Evolutionary conservation across 306 rosid genomes (phyloP).

Genomic region (Hippophae gyantsensis): DNA sequence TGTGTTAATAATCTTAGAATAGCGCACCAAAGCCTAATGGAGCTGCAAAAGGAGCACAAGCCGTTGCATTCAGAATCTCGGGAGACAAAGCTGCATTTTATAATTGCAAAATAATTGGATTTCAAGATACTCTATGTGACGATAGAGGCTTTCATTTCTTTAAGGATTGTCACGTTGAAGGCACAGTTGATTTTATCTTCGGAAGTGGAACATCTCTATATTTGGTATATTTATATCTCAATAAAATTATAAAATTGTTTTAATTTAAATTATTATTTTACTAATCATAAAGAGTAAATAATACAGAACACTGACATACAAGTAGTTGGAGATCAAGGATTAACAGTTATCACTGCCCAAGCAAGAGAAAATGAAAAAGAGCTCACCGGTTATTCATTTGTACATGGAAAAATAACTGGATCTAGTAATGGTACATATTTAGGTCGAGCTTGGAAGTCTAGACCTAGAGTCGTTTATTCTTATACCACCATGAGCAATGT

Average conservation of each 20-base stretch:
- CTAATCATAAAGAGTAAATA: background rate
- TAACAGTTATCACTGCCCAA: conserved; percentile 36
- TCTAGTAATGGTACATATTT: conserved; percentile 23
- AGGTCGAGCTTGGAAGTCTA: conserved; percentile 49
- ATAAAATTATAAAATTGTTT: background rate
- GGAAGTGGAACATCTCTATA: conserved; percentile 37
- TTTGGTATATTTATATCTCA: conserved; percentile 17
- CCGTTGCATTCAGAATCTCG: conserved; percentile 34
- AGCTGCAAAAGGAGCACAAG: conserved; percentile 23
- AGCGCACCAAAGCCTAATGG: conserved; percentile 32
- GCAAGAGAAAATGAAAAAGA: conserved; percentile 22
- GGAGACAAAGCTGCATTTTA: conserved; percentile 29
- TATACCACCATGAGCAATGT: conserved; percentile 24
- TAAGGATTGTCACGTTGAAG: conserved; percentile 38
- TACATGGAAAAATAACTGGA: conserved; percentile 39
- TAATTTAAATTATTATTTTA: too few relatives aligned
- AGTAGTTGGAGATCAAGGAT: conserved; percentile 12
- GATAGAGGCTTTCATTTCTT: conserved; percentile 34
- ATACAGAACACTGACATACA: conserved; percentile 29
- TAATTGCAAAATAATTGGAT: conserved; percentile 33
- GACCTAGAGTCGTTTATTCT: conserved; percentile 33
- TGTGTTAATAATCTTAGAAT: conserved; percentile 20
- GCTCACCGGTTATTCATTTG: conserved; percentile 35
- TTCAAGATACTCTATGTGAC: conserved; percentile 45
- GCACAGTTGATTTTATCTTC: conserved; percentile 34